Conservation (phyloP, 768 basidiomycete species). For the Russula sp. region DNA sequence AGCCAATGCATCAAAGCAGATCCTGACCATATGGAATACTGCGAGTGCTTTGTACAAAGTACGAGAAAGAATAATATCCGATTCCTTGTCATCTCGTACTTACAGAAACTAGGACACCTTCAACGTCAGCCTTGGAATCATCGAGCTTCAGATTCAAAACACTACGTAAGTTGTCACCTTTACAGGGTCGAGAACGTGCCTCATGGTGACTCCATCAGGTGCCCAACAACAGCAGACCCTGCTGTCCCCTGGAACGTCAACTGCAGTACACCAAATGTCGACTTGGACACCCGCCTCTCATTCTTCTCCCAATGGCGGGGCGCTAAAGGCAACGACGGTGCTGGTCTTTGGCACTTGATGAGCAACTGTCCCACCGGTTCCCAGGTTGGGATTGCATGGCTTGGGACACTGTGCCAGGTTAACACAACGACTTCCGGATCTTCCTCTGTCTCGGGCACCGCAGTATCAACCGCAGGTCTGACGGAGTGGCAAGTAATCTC, state of each 20-base stretch:
- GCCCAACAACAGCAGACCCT: constrained; percentile 55
- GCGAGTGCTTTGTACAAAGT: constrained; percentile 71
- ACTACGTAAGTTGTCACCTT: constrained; percentile 40
- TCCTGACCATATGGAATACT: constrained; percentile 78
- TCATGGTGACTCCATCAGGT: constrained; percentile 41
- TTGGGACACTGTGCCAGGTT: constrained; percentile 71
- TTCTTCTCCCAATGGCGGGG: constrained; percentile 84
- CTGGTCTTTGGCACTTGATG: constrained; percentile 88
- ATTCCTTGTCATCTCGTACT: constrained; percentile 9
- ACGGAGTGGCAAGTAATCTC: constrained; percentile 82
- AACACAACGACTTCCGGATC: constrained; percentile 45
- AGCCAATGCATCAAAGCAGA: constrained; percentile 66
- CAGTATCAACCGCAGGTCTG: constrained; percentile 70
- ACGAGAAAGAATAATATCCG: constrained; percentile 15
- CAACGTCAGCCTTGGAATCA: constrained; percentile 80
- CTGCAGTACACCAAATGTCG: constrained; percentile 48
- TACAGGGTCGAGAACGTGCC: constrained; percentile 6
- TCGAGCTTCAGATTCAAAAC: constrained; percentile 73
- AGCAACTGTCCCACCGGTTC: constrained; percentile 77
- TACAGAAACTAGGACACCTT: constrained; percentile 53
- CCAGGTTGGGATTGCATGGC: constrained; percentile 87
- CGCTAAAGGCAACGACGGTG: constrained; percentile 62
- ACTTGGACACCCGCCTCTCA: constrained; percentile 69
- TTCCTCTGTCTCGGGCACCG: constrained; percentile 71
- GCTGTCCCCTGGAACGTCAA: constrained; percentile 71